phyloP scores from a whole-genome alignment of 1,284 basidiomycete species.

The Baeospora myosura region DNA sequence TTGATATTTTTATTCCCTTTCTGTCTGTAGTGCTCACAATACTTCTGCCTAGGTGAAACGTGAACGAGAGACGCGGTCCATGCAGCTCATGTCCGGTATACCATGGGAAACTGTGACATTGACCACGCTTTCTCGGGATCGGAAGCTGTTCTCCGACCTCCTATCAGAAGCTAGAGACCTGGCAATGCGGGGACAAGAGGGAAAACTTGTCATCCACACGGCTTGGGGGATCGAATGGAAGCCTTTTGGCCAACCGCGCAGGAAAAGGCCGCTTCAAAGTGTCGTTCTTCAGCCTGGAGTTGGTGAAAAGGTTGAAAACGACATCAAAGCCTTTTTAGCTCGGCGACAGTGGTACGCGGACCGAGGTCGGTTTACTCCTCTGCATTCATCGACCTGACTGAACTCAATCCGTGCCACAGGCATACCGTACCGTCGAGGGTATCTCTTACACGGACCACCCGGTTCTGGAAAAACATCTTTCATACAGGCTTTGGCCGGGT shows the following conservation, averaged over 20 bases:
- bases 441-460: slow-evolving; percentile 92
- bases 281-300: slow-evolving; percentile 86
- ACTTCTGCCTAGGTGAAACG: slow-evolving; percentile 67
- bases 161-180: slow-evolving; percentile 85
- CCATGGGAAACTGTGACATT: slow-evolving; percentile 98
- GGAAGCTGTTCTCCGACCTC: slow-evolving; percentile 73
- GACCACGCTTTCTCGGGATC: slow-evolving; percentile 85
- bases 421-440: slow-evolving; percentile 95
- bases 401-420: slow-evolving; percentile 44
- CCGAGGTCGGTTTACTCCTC: slow-evolving; percentile 56
- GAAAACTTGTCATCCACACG: slow-evolving; percentile 93
- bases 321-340: slow-evolving; percentile 78
- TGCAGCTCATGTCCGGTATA: slow-evolving; percentile 84
- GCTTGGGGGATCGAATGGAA: slow-evolving; percentile 97
- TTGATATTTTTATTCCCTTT: slow-evolving; percentile 27
- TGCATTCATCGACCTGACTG: slow-evolving; percentile 3
- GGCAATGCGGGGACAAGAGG: slow-evolving; percentile 82
- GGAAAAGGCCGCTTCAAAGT: slow-evolving; percentile 81
- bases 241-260: slow-evolving; percentile 88
- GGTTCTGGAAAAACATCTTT: slow-evolving; percentile 98
- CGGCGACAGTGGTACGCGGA: slow-evolving; percentile 94
- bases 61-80: slow-evolving; percentile 88
- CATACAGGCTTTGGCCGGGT: slow-evolving; percentile 94
- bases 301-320: slow-evolving; percentile 72
- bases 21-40: slow-evolving; percentile 8